Conservation (phyloP, 306 rosid genomes). For the Cucurbita argyrosperma region DNA sequence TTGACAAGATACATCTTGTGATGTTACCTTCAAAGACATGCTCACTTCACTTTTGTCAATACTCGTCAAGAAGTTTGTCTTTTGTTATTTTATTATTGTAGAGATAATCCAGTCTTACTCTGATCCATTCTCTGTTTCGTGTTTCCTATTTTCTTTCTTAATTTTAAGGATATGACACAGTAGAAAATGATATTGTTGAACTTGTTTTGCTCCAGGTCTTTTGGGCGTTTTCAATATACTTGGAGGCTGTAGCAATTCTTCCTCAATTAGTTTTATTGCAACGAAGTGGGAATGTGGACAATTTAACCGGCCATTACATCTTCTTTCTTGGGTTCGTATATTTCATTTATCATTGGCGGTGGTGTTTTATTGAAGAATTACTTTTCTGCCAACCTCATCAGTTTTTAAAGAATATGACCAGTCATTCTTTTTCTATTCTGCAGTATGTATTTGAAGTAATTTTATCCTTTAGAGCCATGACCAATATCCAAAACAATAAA, state of each 20-base stretch:
- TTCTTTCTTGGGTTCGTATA: constrained; percentile 72
- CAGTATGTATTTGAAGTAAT: not conserved
- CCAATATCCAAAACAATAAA: not conserved
- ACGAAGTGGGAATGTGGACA: constrained; percentile 88
- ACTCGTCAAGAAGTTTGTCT: not conserved
- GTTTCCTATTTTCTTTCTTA: not conserved
- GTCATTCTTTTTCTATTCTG: not conserved
- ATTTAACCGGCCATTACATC: constrained; percentile 81
- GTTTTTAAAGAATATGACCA: not conserved
- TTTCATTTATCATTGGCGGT: not conserved
- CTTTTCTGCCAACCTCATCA: not conserved
- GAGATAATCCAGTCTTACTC: not conserved
- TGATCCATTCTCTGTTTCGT: not conserved
- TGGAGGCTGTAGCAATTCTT: constrained; percentile 82
- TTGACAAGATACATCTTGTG: not conserved
- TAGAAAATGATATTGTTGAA: constrained; percentile 7
- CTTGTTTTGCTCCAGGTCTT: constrained; percentile 35
- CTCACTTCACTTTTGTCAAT: not conserved
- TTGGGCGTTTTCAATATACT: constrained; percentile 93
- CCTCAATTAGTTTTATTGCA: constrained; percentile 88
- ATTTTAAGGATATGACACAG: not conserved
- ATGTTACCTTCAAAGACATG: not conserved
- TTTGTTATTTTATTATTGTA: not conserved
- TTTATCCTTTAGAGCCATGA: not conserved
- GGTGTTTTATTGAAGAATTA: not conserved